These are phyloP conservation scores for Vanderwaltozyma verrucispora DNA, from an alignment of 805 yeast genomes.

Conservation along the genomic window DNA sequence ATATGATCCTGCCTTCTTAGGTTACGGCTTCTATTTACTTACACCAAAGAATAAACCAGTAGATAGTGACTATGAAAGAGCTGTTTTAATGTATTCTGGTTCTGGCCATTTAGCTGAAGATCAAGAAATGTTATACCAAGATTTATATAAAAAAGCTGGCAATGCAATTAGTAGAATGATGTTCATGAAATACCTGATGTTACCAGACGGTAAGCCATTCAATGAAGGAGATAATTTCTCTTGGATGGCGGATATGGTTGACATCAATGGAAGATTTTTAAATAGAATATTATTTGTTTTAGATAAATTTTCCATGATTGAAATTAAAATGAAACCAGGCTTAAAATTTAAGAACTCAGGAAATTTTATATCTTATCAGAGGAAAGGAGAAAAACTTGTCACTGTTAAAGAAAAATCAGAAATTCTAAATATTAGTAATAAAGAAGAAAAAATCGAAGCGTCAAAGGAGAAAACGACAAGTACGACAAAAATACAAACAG, in stretches of 20 bases:
- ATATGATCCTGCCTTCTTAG: constrained; percentile 20
- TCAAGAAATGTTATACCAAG: neutral
- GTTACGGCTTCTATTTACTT: constrained; percentile 19
- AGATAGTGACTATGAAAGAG: neutral
- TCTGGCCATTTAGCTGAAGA: neutral
- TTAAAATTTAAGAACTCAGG: constrained; percentile 5
- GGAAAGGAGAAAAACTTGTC: constrained; percentile 2
- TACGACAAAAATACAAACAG: no score
- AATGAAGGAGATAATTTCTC: constrained; percentile 22
- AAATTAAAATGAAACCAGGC: neutral
- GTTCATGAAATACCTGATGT: constrained; percentile 7
- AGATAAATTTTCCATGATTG: neutral
- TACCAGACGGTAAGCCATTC: constrained; percentile 12
- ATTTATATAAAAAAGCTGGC: constrained; percentile 9
- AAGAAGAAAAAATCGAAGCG: neutral
- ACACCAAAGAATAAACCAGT: constrained; percentile 4
- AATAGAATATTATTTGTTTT: constrained; percentile 8
- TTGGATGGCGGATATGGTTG: constrained; percentile 25
- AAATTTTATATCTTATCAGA: constrained; percentile 6
- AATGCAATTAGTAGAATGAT: constrained; percentile 17
- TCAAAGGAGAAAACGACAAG: neutral
- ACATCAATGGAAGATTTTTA: constrained; percentile 18
- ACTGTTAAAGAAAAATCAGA: neutral
- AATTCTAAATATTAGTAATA: no score
- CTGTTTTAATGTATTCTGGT: constrained; percentile 2